Base-by-base conservation (phyloP, 2,329 filamentous ascomycete genomes). In the Zymoseptoria pseudotritici region DNA sequence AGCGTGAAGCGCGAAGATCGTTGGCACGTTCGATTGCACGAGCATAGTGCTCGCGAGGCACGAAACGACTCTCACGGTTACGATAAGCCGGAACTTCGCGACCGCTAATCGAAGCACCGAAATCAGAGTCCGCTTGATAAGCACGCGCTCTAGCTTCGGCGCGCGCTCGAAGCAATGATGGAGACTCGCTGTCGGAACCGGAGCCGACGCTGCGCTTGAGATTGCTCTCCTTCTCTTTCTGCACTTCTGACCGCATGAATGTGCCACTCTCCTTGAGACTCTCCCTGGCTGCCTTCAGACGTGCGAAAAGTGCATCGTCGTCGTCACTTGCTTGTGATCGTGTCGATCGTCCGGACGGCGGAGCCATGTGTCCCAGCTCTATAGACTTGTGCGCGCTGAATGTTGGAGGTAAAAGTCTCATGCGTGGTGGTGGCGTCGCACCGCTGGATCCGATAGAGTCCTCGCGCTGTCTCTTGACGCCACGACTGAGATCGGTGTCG, bases 261-360 rank as follows among this genome's bases (percentile, higher is more conserved):
- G 50, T 52, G 4, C 59, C 61, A 42, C 60, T 61, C 24, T 69
- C 61, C 21, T 57, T 58, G 13, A 75, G 59, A 7, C 63, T 62
- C 57, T 74, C 70, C 49, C 71, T 61, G 1, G 70, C 69, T 10
- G 67, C 67, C 29, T 67, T 66, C 8, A 72, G 62, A 6, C 72
- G 70, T 6, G 71, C 72, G 56, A 75, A 70, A 1, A 75, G 65
- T 1, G 66, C 69, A 46, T 75, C 73, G 13, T 74, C 70, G 1
- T 68, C 69, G 13, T 65, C 67, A 31, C 65, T 61, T 3, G 62
- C 62, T 50, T 65, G 66, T 10, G 66, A 58, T 24, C 61, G 61
- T 10, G 59, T 58, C 11, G 63, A 60, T 21, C 63, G 60, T 8
- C 53, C 26, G 22, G 63, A 50, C 5, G 64, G 60, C 31, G 61